Conservation (phyloP, 2,329 filamentous ascomycete genomes). For the Aspergillus ustus region DNA sequence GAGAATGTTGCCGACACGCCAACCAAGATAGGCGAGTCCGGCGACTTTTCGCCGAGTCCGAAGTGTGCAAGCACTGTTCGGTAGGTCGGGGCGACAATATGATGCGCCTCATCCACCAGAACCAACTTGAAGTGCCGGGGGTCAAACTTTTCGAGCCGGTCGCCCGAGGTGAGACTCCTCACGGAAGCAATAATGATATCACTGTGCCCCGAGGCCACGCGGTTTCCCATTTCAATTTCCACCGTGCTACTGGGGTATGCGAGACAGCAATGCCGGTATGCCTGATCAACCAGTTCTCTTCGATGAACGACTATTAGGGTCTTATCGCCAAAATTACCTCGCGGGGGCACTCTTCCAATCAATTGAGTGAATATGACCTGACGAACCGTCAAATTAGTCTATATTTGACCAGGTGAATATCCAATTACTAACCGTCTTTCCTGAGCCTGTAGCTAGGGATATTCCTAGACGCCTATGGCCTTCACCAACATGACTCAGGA, state of each 20-base stretch:
- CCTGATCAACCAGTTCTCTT: constrained; percentile 92
- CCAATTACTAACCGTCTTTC: constrained; percentile 73
- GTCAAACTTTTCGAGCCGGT: constrained; percentile 81
- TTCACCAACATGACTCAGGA: constrained; percentile 68
- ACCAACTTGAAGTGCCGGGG: constrained; percentile 82
- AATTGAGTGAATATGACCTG: constrained; percentile 96
- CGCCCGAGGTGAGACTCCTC: constrained; percentile 77
- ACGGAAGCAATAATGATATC: constrained; percentile 95
- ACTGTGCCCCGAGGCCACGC: constrained; percentile 75
- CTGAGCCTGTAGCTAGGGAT: constrained; percentile 84
- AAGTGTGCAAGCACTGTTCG: constrained; percentile 79
- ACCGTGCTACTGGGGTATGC: constrained; percentile 81
- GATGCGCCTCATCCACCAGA: constrained; percentile 94
- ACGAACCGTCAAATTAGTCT: not conserved
- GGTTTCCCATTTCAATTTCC: constrained; percentile 88
- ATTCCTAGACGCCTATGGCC: constrained; percentile 82
- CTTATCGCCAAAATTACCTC: constrained; percentile 64
- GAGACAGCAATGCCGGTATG: constrained; percentile 77
- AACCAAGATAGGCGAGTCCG: constrained; percentile 69
- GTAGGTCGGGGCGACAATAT: constrained; percentile 87
- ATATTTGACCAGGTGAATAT: not conserved
- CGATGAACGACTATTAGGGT: constrained; percentile 92
- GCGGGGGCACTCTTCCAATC: constrained; percentile 73
- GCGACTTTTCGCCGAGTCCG: constrained; percentile 61
- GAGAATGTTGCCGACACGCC: constrained; percentile 85